Conservation (phyloP, 1,284 basidiomycete genomes). For the Ceratobasidium sp. region DNA sequence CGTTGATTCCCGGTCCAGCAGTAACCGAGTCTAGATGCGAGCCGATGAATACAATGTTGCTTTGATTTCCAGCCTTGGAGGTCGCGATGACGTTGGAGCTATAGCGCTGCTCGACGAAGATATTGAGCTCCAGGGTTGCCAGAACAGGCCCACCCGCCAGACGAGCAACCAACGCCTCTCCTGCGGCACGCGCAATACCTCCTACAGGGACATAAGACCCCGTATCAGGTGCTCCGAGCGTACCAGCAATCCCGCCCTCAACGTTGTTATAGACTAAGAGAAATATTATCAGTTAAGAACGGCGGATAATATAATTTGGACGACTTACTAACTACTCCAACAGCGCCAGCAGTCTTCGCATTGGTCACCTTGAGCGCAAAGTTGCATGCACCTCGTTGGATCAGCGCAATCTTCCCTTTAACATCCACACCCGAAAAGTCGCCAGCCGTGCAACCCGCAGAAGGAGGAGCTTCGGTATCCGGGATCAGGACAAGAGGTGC, state of each 20-base stretch:
- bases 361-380: conserved; percentile 21
- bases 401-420: conserved; percentile 32
- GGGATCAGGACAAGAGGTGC: conserved; percentile 35
- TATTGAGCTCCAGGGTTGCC: conserved; percentile 14
- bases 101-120: conserved; percentile 9
- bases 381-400: conserved; percentile 22
- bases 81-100: conserved; percentile 38
- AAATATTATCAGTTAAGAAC: neutral
- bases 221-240: neutral
- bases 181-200: conserved; percentile 7
- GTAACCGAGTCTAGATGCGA: conserved; percentile 31
- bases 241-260: conserved; percentile 13
- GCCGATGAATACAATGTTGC: conserved; percentile 29
- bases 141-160: conserved; percentile 5
- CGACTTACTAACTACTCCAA: conserved; percentile 25
- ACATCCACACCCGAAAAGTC: conserved; percentile 22
- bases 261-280: conserved; percentile 29
- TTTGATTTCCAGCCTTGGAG: conserved; percentile 31
- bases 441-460: conserved; percentile 17
- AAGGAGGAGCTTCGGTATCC: conserved; percentile 5
- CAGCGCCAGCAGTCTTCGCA: conserved; percentile 26
- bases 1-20: conserved; percentile 35
- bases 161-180: conserved; percentile 8
- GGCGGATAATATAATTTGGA: neutral
- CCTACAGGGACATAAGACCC: conserved; percentile 8